These are phyloP conservation scores for Taiozyma sp. DNA, from an alignment of 1,139 yeast genomes.

Conservation along the genomic window DNA sequence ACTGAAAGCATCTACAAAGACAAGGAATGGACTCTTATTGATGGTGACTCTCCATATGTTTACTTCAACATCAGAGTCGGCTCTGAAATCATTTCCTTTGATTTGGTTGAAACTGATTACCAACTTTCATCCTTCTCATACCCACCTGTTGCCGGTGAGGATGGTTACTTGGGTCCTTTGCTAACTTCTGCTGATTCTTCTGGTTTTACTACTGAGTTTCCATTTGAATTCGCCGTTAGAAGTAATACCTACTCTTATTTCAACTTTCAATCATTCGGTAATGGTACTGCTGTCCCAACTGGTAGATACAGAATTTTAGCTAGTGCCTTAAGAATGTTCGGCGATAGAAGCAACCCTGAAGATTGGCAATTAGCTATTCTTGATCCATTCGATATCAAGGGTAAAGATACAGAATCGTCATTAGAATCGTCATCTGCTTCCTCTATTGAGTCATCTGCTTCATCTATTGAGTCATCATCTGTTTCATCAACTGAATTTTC, in stretches of 20 bases:
- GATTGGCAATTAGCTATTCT: constrained; percentile 10
- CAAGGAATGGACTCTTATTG: background rate
- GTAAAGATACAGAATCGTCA: background rate
- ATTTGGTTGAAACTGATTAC: constrained; percentile 12
- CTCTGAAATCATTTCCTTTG: constrained; percentile 8
- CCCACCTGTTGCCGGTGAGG: constrained; percentile 1
- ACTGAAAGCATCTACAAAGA: background rate
- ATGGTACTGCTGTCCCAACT: constrained; percentile 8
- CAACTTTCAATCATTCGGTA: constrained; percentile 7
- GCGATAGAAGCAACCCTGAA: constrained; percentile 3
- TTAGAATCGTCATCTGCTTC: background rate
- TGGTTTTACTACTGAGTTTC: constrained; percentile 1
- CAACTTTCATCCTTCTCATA: constrained; percentile 5
- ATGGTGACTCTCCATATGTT: constrained; percentile 6
- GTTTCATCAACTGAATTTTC: background rate
- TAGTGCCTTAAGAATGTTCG: constrained; percentile 10
- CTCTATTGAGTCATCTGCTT: background rate
- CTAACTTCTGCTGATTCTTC: constrained; percentile 1
- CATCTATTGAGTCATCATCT: background rate
- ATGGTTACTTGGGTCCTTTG: constrained; percentile 2
- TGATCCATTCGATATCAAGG: constrained; percentile 2
- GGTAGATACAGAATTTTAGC: constrained; percentile 10
- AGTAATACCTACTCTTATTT: background rate
- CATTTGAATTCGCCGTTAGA: constrained; percentile 2
- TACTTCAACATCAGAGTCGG: constrained; percentile 8